A percentile compares a stretch with the other conserved stretches of the same genome.
phyloP scores from a whole-genome alignment of 164 flowering plant species.

The Platanus orientalis region DNA sequence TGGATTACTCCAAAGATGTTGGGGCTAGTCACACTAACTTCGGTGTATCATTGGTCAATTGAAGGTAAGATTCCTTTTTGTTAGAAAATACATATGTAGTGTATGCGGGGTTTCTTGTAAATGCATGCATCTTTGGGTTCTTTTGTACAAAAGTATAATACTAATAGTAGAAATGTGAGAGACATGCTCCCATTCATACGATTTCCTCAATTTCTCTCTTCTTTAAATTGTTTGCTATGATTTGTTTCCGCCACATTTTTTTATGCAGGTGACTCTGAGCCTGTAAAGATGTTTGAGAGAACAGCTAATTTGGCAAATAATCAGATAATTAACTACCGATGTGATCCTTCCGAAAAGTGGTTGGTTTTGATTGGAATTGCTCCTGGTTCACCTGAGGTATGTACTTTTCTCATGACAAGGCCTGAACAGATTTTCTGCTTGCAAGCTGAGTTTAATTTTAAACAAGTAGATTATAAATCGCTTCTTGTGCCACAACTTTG shows the following conservation, averaged over 20 bases:
- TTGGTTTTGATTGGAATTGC: slow-evolving; percentile 97
- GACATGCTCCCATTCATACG: too few relatives aligned
- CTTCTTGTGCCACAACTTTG: too few relatives aligned
- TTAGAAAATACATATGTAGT: too few relatives aligned
- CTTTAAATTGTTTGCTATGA: neutral
- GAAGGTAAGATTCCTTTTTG: slow-evolving; percentile 49
- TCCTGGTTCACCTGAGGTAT: slow-evolving; percentile 95
- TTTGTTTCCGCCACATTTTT: slow-evolving; percentile 1
- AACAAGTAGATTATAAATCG: too few relatives aligned
- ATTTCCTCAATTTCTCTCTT: neutral
- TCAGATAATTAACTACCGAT: slow-evolving; percentile 90
- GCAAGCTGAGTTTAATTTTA: too few relatives aligned
- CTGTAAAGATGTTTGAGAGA: slow-evolving; percentile 93
- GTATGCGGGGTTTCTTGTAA: too few relatives aligned
- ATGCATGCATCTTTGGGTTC: too few relatives aligned
- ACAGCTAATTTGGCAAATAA: slow-evolving; percentile 86
- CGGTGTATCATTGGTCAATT: slow-evolving; percentile 97
- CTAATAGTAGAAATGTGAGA: too few relatives aligned
- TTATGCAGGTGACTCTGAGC: slow-evolving; percentile 83
- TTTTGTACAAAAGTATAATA: too few relatives aligned
- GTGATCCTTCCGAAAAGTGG: slow-evolving; percentile 97
- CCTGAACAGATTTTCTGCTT: neutral
- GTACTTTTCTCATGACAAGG: neutral
- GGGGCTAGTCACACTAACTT: slow-evolving; percentile 90
- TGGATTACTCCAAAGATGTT: slow-evolving; percentile 89